These are phyloP conservation scores for Capsaspora owczarzaki DNA, from an alignment of 78 protist genomes.

Conservation along the genomic window DNA sequence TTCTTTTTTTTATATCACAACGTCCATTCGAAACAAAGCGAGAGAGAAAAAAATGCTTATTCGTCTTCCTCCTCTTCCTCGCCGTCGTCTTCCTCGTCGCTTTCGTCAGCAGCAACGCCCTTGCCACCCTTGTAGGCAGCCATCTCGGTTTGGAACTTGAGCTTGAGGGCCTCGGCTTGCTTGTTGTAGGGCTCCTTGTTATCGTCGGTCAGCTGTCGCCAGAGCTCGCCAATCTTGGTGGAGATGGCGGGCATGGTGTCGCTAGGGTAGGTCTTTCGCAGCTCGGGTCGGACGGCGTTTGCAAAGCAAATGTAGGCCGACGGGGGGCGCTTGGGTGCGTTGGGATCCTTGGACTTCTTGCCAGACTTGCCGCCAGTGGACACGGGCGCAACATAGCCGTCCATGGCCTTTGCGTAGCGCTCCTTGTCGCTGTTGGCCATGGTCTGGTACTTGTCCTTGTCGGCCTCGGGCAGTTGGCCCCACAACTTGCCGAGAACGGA, in stretches of 20 bases:
- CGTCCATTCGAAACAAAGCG: too few relatives aligned
- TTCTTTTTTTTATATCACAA: too few relatives aligned
- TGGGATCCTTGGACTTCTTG: slow-evolving; percentile 22
- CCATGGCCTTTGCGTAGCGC: slow-evolving; percentile 17
- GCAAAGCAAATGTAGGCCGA: slow-evolving; percentile 42
- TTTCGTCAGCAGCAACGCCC: too few relatives aligned
- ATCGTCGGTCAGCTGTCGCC: slow-evolving; percentile 24
- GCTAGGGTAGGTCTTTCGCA: slow-evolving; percentile 31
- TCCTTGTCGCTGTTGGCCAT: slow-evolving; percentile 16
- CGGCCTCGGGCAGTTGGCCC: slow-evolving; percentile 10
- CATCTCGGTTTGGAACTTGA: slow-evolving; percentile 7
- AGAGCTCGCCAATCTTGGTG: slow-evolving; percentile 30
- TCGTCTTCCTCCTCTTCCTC: too few relatives aligned
- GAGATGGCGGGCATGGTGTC: slow-evolving; percentile 24
- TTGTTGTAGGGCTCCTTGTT: slow-evolving; percentile 4
- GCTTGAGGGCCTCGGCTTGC: slow-evolving; percentile 15
- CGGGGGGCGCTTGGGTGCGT: slow-evolving; percentile 44
- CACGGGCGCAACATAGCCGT: slow-evolving; percentile 7
- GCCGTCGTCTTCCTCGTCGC: too few relatives aligned
- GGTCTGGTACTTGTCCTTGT: slow-evolving; percentile 17
- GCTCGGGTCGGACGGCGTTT: slow-evolving; percentile 22
- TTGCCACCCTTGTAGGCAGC: too few relatives aligned
- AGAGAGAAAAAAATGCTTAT: too few relatives aligned
- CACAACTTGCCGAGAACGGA: slow-evolving; percentile 34
- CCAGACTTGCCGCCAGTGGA: slow-evolving; percentile 6